Percentiles rank a stretch among this genome's conserved stretches.
Conservation (phyloP, 116 monocot species). For the Dioscorea cayenensis region DNA sequence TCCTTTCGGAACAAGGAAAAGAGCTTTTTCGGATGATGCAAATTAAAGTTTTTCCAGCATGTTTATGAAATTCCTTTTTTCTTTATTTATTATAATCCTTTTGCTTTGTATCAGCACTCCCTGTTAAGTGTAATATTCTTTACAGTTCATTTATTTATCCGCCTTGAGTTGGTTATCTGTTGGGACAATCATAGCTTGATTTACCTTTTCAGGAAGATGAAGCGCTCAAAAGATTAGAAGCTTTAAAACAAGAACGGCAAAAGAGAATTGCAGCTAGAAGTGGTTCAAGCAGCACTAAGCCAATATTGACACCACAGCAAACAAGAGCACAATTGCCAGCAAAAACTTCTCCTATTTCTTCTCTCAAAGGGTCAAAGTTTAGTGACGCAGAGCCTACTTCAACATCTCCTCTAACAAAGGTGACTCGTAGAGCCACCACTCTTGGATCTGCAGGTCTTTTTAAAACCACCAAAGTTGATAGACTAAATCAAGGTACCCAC, state of each 20-base stretch:
- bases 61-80: not conserved
- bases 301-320: constrained; percentile 24
- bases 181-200: constrained; percentile 61
- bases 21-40: not conserved
- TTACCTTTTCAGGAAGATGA: constrained; percentile 77
- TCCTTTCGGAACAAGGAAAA: too few relatives aligned
- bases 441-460: constrained; percentile 27
- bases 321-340: constrained; percentile 22
- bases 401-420: constrained; percentile 34
- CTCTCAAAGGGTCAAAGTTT: constrained; percentile 56
- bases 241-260: constrained; percentile 74
- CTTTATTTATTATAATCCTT: not conserved
- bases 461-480: constrained; percentile 10
- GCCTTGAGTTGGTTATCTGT: constrained; percentile 35
- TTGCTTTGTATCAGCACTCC: not conserved
- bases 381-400: constrained; percentile 46
- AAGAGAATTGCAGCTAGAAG: constrained; percentile 86
- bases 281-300: constrained; percentile 22
- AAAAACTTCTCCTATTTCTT: constrained; percentile 37
- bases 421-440: constrained; percentile 29
- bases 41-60: not conserved
- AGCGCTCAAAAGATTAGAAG: constrained; percentile 66
- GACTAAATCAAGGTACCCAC: constrained; percentile 13
- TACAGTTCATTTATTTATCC: constrained; percentile 36
- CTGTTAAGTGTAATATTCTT: not conserved